Evolutionary conservation across 768 basidiomycete species (phyloP), one percentile per base, ranked within the genome.

Genomic region (Infundibulicybe gibba): DNA sequence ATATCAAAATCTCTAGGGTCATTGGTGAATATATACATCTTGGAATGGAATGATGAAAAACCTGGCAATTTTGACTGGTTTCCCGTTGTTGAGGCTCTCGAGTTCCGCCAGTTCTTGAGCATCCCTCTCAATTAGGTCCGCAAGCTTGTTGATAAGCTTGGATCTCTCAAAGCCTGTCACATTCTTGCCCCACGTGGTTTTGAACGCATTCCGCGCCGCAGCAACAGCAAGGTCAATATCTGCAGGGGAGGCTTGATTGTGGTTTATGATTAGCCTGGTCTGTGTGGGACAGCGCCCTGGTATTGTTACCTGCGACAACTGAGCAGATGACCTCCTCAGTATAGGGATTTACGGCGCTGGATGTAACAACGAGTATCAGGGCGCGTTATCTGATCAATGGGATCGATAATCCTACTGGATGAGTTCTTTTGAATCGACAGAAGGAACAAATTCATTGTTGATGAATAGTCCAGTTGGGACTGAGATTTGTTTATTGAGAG

Each of bases 391-490:
- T 43, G 33, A 46, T 40, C 42, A 12, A 44, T 34, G 16, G 40
- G 32, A 35, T 43, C 19, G 35, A 50, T 20, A 43, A 44, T 42
- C 81, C 54, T 55, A 89, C 87, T 77, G 61, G 60, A 91, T 80
- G 38, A 73, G 62, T 47, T 87, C 85, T 12, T 69, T 59, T 30
- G 81, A 85, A 56, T 89, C 85, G 19, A 76, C 73, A 5, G 87
- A 89, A n/a, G 81, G 63, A 21, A 90, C 85, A 57, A 92, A 94
- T 60, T 92, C 78, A 61, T 90, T 91, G 72, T 94, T 84, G 68
- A 97, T 94, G 71, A 90, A 97, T 19, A 95, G 75, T 14, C 91
- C 91, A 6, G 88, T 90, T 9, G 85, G 84, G 32, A 94, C 74
- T 32, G 70, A 69, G 42, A 90, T 70, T 56, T 69, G 60, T 61